Evolutionary conservation across 2,329 filamentous ascomycete species (phyloP).

Genomic region (Malbranchea zuffiana): DNA sequence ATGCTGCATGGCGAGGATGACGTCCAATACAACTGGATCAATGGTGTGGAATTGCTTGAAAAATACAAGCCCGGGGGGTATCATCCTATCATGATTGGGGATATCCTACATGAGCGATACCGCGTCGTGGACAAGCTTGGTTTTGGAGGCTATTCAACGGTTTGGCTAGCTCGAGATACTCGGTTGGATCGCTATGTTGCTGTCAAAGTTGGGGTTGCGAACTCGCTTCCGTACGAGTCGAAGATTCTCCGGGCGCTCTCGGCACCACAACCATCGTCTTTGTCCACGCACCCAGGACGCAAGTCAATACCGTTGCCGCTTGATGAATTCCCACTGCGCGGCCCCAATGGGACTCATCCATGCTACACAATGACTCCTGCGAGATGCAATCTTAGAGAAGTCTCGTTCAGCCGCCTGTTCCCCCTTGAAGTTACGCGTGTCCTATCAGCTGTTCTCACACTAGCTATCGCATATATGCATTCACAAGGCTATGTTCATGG

Average conservation of each 20-base stretch:
- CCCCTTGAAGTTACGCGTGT: constrained; percentile 14
- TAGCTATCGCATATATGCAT: constrained; percentile 18
- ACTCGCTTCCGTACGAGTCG: constrained; percentile 15
- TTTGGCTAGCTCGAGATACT: constrained; percentile 33
- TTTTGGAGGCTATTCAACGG: constrained; percentile 33
- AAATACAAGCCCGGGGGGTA: constrained; percentile 25
- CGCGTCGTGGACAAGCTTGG: constrained; percentile 34
- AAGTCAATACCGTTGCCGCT: constrained; percentile 10
- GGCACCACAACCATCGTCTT: constrained; percentile 2
- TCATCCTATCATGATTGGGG: constrained; percentile 27
- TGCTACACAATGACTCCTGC: constrained; percentile 17
- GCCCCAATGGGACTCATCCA: constrained; percentile 16
- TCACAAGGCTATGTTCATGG: constrained; percentile 19
- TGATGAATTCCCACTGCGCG: constrained; percentile 16
- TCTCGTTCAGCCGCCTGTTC: constrained; percentile 16
- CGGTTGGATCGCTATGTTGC: constrained; percentile 20
- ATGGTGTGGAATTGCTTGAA: constrained; percentile 23
- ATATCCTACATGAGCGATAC: constrained; percentile 26
- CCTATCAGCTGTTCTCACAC: constrained; percentile 13
- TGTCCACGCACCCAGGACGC: not conserved
- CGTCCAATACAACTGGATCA: constrained; percentile 23
- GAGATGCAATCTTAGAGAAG: constrained; percentile 17
- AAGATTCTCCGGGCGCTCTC: constrained; percentile 18
- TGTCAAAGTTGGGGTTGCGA: constrained; percentile 22
- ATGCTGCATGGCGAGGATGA: too few species aligned